Conservation (phyloP, 2,329 filamentous ascomycete species). For the Pyricularia sp. region DNA sequence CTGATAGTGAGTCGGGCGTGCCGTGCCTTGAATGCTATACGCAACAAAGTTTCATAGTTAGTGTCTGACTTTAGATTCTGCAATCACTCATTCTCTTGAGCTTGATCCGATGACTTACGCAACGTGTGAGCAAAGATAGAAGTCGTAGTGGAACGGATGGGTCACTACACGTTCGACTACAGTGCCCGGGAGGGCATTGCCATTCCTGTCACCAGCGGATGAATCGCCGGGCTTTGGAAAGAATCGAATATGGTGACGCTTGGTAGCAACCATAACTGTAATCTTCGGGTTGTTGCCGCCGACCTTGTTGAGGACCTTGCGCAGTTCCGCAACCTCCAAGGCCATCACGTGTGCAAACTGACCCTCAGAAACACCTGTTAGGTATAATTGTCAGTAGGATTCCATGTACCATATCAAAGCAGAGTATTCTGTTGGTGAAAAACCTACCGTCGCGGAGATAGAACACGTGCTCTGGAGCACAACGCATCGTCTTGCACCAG, state of each 20-base stretch:
- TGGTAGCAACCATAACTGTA: slow-evolving; percentile 78
- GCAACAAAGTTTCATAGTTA: background rate
- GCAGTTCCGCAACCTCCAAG: slow-evolving; percentile 63
- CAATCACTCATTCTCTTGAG: background rate
- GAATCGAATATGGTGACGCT: slow-evolving; percentile 88
- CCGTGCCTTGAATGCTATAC: slow-evolving; percentile 67
- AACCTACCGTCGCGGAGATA: slow-evolving; percentile 73
- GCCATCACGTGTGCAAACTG: slow-evolving; percentile 72
- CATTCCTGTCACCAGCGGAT: slow-evolving; percentile 50
- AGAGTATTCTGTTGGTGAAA: background rate
- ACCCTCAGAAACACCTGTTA: slow-evolving; percentile 54
- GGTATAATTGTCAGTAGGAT: background rate
- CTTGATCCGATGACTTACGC: slow-evolving; percentile 28
- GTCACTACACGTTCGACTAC: slow-evolving; percentile 84
- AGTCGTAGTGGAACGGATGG: slow-evolving; percentile 82
- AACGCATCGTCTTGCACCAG: slow-evolving; percentile 48
- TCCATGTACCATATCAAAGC: background rate
- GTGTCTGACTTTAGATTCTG: no score
- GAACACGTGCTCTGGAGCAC: slow-evolving; percentile 61
- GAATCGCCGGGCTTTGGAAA: slow-evolving; percentile 53
- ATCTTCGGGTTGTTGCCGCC: slow-evolving; percentile 43
- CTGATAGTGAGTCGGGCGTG: slow-evolving; percentile 84
- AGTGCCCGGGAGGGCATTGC: slow-evolving; percentile 74
- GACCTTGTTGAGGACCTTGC: slow-evolving; percentile 36
- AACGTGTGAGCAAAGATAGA: slow-evolving; percentile 49